Base-by-base conservation (phyloP, 2,329 filamentous ascomycete species). In the Botrytis elliptica region DNA sequence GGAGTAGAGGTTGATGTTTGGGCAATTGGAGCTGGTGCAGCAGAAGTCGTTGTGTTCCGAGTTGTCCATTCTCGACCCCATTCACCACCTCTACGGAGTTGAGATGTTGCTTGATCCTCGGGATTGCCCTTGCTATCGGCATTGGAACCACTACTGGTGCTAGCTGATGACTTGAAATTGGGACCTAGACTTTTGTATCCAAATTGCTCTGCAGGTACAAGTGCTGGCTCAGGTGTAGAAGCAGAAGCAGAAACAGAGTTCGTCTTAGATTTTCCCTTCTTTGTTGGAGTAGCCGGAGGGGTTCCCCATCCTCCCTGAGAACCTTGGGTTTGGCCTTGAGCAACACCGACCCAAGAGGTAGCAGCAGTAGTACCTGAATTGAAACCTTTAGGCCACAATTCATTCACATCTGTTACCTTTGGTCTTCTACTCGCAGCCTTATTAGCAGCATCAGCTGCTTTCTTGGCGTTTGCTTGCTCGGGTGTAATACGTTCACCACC, bases 401-500 rank as follows among this genome's bases (percentile, higher is more conserved):
- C 25, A 73, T 62, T 25, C 1, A 42, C 29, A 18, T 69, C 49
- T 33, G 49, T 69, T 9, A 69, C 55, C 42, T 60, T 59, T 10
- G 55, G 10, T 52, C 71, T 69, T 44, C 29, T 62, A 33, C 40
- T 49, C 0, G 52, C 55, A 16, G 18, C 40, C 29, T 73, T 69
- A 36, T 55, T 73, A 5, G 52, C 55, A 29, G 55, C 64, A n/a
- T 57, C 71, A 9, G 52, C 52, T 12, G 40, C 40, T 69, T 73
- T 69, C 33, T 69, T 73, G 14, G 64, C 64, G 1, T 57, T 36
- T n/a, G 42, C 71, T 18, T 42, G 49, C 12, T 69, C 52, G 40
- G 64, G 25, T 25, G 64, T 55, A 33, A 73, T 62, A n/a, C 55
- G 71, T 38, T 69, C 72, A 25, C 72, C 72, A 40, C 72, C 72